Base-by-base conservation (phyloP, 2,329 filamentous ascomycete genomes). In the Thermothelomyces thermophilus region DNA sequence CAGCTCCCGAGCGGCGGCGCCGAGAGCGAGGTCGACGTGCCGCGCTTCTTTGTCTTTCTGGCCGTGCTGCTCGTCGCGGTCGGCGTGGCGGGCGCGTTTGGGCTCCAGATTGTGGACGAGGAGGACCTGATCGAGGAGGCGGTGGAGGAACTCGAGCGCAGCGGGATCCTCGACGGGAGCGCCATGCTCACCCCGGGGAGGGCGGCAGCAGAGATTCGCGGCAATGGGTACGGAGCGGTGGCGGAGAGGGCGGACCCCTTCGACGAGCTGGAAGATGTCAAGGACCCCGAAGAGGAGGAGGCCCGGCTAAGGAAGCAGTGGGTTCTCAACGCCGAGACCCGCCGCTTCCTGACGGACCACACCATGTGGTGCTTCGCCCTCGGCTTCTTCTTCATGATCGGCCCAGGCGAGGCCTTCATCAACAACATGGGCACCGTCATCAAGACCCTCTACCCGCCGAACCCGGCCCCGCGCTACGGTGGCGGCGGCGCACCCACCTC, bases 391-490 rank as follows among this genome's bases (percentile, higher is more conserved):
- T 78, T 97, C 55, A 87, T 95, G 60, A 87, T 90, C 47, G 93
- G 93, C 0, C 91, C 93, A 0, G 91, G 90, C n/a, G 93, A 98
- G 69, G 87, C 91, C 10, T 98, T 96, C 66, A 90, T 97, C 70
- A 98, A 97, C 70, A 98, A 97, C 61, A 73, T 98, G 9, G 93
- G 93, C 31, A 96, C 90, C 20, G 84, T 98, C 54, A 90, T 97
- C 59, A 85, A 87, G 58, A 95, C 91, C 0, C 74, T 96, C 3
- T 87, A 87, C 39, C 78, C 77, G 13, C 82, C 80, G 16, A 66
- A 70, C 6, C 63, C 80, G 16, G 66, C 70, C 6, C 63, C 75
- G 16, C 65, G 71, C 40, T 65, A 68, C 42, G 58, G 64, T 3
- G 63, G 70, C 46, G 31, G 55, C 3, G 63, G 70, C 46, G 31